These are phyloP conservation scores for Cystobasidium slooffiae DNA, from an alignment of 1,284 basidiomycete species.

Conservation along the genomic window DNA sequence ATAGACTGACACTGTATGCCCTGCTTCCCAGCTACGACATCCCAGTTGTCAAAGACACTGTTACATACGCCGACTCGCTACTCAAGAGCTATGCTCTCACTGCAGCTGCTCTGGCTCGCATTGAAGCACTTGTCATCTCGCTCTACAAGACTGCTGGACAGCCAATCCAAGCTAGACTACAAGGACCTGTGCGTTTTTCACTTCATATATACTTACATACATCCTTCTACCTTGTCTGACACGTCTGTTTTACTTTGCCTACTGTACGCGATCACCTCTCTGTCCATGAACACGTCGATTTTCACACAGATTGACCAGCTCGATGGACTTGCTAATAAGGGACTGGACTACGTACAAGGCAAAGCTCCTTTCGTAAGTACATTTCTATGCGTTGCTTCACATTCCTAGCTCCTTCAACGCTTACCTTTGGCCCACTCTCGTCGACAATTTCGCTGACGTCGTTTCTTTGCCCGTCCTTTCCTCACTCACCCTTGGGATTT, in stretches of 20 bases:
- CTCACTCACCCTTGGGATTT: neutral
- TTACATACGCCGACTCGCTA: conserved; percentile 39
- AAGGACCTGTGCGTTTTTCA: conserved; percentile 18
- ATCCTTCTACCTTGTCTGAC: neutral
- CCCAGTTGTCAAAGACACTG: conserved; percentile 39
- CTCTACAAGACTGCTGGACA: conserved; percentile 41
- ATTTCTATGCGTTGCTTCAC: neutral
- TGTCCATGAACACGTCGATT: neutral
- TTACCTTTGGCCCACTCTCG: neutral
- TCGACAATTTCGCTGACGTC: neutral
- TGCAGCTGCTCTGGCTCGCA: conserved; percentile 17
- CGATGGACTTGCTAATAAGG: conserved; percentile 38
- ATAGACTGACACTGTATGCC: neutral
- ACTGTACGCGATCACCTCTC: neutral
- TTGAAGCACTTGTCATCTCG: conserved; percentile 22
- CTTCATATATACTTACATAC: neutral
- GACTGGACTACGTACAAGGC: conserved; percentile 39
- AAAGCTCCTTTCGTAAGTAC: conserved; percentile 38
- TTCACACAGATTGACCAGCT: conserved; percentile 40
- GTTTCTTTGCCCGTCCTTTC: neutral
- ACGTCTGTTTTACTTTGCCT: neutral
- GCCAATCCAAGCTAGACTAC: conserved; percentile 37
- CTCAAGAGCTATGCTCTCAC: conserved; percentile 39
- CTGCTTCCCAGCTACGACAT: conserved; percentile 38
- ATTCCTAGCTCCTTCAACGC: neutral